These are phyloP conservation scores for Kickxella alabastrina DNA, from an alignment of 192 early-diverging fungal genomes.

Conservation along the genomic window DNA sequence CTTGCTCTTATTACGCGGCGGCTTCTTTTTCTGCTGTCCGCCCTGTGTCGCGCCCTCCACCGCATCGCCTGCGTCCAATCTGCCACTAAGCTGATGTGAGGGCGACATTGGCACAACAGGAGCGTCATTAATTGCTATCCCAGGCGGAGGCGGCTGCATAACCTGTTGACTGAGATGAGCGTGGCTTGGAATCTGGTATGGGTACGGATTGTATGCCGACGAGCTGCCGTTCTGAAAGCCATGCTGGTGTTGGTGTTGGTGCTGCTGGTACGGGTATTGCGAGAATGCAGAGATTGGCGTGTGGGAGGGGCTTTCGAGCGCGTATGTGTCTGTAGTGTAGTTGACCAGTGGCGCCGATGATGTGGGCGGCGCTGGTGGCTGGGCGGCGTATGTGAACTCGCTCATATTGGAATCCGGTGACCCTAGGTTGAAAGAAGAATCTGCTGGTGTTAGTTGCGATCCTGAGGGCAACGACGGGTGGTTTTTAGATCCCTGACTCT, in stretches of 20 bases:
- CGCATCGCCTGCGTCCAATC: not conserved
- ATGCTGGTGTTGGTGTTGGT: not conserved
- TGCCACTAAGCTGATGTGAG: slow-evolving; percentile 11
- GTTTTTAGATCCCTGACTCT: too few species aligned
- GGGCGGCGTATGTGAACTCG: slow-evolving; percentile 1
- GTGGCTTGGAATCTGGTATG: slow-evolving; percentile 15
- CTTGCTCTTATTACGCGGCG: slow-evolving; percentile 49
- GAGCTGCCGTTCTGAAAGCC: not conserved
- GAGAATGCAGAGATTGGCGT: slow-evolving; percentile 4
- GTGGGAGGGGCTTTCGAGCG: slow-evolving; percentile 3
- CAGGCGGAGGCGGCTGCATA: slow-evolving; percentile 6
- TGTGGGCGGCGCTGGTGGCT: not conserved
- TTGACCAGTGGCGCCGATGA: not conserved
- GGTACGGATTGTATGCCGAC: slow-evolving; percentile 16
- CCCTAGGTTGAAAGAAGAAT: too few species aligned
- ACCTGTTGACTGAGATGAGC: slow-evolving; percentile 1
- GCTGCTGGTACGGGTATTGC: not conserved
- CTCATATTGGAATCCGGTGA: not conserved
- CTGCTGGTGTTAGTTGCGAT: too few species aligned
- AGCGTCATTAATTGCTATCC: slow-evolving; percentile 6
- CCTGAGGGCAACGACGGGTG: too few species aligned
- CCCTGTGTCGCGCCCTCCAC: too few species aligned
- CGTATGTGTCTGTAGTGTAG: slow-evolving; percentile 5
- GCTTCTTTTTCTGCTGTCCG: slow-evolving; percentile 28
- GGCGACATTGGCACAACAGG: slow-evolving; percentile 20